phyloP scores from a whole-genome alignment of 1,284 basidiomycete species.

The Heterobasidion annosum region DNA sequence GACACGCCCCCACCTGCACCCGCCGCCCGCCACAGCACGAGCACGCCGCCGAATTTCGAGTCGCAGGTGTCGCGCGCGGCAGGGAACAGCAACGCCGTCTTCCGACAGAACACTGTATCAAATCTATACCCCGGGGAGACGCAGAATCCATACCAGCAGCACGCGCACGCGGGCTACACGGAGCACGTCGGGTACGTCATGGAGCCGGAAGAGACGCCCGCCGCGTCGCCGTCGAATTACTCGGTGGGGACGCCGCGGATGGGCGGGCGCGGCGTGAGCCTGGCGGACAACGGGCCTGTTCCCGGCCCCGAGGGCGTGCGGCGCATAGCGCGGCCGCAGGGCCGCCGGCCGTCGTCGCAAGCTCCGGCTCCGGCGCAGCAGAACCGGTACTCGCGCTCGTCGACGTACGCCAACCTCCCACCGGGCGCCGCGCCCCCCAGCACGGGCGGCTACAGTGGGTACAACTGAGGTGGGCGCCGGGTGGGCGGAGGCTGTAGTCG shows the following conservation, averaged over 20 bases:
- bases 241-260: conserved; percentile 7
- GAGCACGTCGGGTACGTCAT: conserved; percentile 23
- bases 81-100: conserved; percentile 26
- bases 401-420: conserved; percentile 36
- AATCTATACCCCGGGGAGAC: conserved; percentile 40
- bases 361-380: conserved; percentile 30
- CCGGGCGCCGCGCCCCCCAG: conserved; percentile 66
- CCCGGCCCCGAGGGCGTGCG: conserved; percentile 68
- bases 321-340: conserved; percentile 50
- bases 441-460: not conserved
- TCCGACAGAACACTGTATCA: conserved; percentile 29
- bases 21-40: conserved; percentile 14
- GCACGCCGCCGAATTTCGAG: conserved; percentile 24
- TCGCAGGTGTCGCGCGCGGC: conserved; percentile 31
- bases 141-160: conserved; percentile 37
- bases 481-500: not conserved
- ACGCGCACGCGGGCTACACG: conserved; percentile 27
- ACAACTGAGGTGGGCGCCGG: not conserved
- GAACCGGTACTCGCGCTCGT: conserved; percentile 64
- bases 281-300: conserved; percentile 76
- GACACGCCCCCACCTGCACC: conserved; percentile 16
- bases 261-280: conserved; percentile 50
- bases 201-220: conserved; percentile 27
- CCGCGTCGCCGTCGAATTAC: not conserved
- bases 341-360: conserved; percentile 47